Evolutionary conservation across 2,329 filamentous ascomycete genomes (phyloP).

Genomic region (Aotearoamyces nothofagi): DNA sequence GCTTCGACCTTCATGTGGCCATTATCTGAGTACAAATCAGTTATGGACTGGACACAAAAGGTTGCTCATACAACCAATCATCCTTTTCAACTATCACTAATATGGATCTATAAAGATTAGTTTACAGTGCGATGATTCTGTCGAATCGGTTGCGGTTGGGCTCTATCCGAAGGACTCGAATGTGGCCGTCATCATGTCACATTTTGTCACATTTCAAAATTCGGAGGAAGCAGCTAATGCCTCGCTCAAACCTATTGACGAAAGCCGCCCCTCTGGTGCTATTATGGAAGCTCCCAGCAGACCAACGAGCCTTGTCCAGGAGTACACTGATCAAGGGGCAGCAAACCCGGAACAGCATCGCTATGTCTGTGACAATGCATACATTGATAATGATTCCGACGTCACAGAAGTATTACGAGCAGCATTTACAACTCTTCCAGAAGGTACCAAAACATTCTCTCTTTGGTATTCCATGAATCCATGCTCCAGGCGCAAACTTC

Average conservation of each 20-base stretch:
- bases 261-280: slow-evolving; percentile 22
- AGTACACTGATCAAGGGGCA: slow-evolving; percentile 27
- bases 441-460: slow-evolving; percentile 25
- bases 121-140: slow-evolving; percentile 21
- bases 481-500: slow-evolving; percentile 23
- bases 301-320: slow-evolving; percentile 23
- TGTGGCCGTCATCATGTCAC: slow-evolving; percentile 20
- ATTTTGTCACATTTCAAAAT: slow-evolving; percentile 26
- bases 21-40: slow-evolving; percentile 26
- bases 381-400: slow-evolving; percentile 30
- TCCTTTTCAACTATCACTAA: not conserved
- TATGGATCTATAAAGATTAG: slow-evolving; percentile 6
- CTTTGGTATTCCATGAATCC: slow-evolving; percentile 37
- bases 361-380: slow-evolving; percentile 34
- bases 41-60: slow-evolving; percentile 30
- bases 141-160: slow-evolving; percentile 26
- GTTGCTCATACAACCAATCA: slow-evolving; percentile 14
- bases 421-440: slow-evolving; percentile 31
- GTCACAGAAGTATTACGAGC: slow-evolving; percentile 27
- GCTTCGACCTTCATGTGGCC: slow-evolving; percentile 28
- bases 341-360: slow-evolving; percentile 33
- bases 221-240: slow-evolving; percentile 19
- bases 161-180: slow-evolving; percentile 15
- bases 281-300: slow-evolving; percentile 23
- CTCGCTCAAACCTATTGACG: slow-evolving; percentile 23